Percentiles rank a stretch among this genome's conserved stretches.
These are phyloP conservation scores for Austropuccinia psidii DNA, from an alignment of 1,284 basidiomycete species.

Conservation along the genomic window DNA sequence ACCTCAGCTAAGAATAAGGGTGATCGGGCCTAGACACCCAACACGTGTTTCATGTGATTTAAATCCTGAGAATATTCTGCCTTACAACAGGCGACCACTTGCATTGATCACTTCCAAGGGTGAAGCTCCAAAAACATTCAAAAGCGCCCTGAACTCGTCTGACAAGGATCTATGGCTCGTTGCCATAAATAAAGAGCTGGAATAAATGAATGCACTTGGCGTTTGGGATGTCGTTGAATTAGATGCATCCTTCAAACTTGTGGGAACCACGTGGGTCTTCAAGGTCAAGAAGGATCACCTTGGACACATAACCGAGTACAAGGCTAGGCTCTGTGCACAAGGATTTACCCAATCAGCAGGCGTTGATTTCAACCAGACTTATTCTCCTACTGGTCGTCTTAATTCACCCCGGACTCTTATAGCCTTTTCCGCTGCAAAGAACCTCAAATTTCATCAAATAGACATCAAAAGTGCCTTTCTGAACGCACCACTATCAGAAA, in stretches of 20 bases:
- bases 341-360: background rate
- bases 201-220: background rate
- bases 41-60: no score
- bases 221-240: background rate
- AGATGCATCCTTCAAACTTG: background rate
- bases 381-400: background rate
- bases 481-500: no score
- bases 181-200: background rate
- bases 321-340: background rate
- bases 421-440: background rate
- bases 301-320: background rate
- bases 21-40: no score
- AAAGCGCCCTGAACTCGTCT: no score
- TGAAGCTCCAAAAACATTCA: no score
- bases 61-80: no score
- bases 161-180: no score
- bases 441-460: constrained; percentile 3
- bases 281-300: background rate
- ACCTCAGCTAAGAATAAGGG: no score
- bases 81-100: no score
- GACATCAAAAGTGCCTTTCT: background rate
- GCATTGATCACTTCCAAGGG: no score
- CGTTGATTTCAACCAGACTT: background rate
- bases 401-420: background rate
- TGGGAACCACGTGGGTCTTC: background rate